These are phyloP conservation scores for Fraxinus cuspidata DNA, from an alignment of 257 asterid species.

Conservation along the genomic window DNA sequence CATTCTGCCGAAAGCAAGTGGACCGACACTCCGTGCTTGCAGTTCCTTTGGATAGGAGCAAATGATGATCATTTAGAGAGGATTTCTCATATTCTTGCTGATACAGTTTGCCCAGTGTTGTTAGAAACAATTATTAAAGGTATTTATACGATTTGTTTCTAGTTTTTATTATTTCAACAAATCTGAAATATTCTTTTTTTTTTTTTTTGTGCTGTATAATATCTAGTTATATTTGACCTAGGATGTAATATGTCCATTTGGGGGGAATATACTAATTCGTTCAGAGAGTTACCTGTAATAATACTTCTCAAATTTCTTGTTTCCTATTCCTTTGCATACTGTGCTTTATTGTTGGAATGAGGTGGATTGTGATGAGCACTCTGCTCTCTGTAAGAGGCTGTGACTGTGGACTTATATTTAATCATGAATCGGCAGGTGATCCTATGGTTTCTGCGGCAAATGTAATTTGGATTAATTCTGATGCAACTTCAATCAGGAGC, in stretches of 20 bases:
- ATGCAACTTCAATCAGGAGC: constrained; percentile 76
- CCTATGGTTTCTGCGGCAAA: constrained; percentile 74
- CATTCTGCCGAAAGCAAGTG: constrained; percentile 49
- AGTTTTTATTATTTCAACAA: constrained; percentile 9
- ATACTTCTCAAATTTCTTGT: background rate
- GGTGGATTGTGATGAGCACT: constrained; percentile 8
- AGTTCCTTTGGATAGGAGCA: constrained; percentile 60
- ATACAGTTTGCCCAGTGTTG: constrained; percentile 74
- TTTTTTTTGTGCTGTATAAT: background rate
- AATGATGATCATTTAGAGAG: constrained; percentile 52
- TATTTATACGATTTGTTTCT: constrained; percentile 26
- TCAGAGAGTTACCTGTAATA: constrained; percentile 16
- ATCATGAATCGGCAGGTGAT: constrained; percentile 66
- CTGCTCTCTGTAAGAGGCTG: constrained; percentile 6
- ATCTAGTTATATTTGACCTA: background rate
- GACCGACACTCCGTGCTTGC: constrained; percentile 69
- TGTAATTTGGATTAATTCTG: constrained; percentile 72
- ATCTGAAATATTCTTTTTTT: background rate
- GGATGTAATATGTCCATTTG: background rate
- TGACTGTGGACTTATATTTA: constrained; percentile 18
- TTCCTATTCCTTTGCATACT: background rate
- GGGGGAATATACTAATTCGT: background rate
- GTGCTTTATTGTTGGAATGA: constrained; percentile 5
- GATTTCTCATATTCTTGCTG: constrained; percentile 64
- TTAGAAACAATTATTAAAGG: constrained; percentile 88